A percentile compares a stretch with the other conserved stretches of the same genome.
Evolutionary conservation across 352 stramenopile genomes (phyloP).

Genomic region (Globisporangium takayamanum): DNA sequence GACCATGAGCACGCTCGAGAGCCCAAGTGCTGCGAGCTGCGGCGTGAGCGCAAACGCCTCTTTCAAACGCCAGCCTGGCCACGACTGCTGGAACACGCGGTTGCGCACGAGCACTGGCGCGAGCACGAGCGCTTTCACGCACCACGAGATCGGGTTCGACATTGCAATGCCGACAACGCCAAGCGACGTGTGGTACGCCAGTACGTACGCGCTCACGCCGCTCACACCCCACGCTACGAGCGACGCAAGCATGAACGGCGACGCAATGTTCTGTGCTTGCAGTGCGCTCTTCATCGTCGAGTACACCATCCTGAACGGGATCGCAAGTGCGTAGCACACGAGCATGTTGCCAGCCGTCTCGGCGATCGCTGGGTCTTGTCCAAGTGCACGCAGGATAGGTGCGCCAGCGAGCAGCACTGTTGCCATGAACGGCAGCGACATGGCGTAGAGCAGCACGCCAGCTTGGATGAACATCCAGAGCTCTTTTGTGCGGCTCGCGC

Average conservation of each 20-base stretch:
- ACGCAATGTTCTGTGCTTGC: conserved; percentile 30
- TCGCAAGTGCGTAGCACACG: conserved; percentile 7
- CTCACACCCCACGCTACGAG: conserved; percentile 17
- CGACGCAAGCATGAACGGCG: conserved; percentile 24
- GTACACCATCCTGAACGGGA: conserved; percentile 26
- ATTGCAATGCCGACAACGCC: conserved; percentile 32
- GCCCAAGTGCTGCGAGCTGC: conserved; percentile 13
- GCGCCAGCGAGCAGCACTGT: conserved; percentile 17
- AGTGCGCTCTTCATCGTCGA: conserved; percentile 23
- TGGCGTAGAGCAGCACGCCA: conserved; percentile 17
- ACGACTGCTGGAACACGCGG: conserved; percentile 12
- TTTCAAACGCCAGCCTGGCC: conserved; percentile 15
- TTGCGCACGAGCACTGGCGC: conserved; percentile 19
- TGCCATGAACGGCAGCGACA: conserved; percentile 12
- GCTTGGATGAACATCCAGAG: conserved; percentile 41
- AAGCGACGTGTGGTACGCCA: conserved; percentile 31
- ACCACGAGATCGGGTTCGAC: conserved; percentile 17
- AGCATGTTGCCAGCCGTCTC: conserved; percentile 20
- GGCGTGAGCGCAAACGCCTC: conserved; percentile 12
- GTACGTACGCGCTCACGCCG: conserved; percentile 20
- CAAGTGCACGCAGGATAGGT: conserved; percentile 21
- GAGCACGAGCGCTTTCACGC: conserved; percentile 22
- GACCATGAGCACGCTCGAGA: conserved; percentile 13
- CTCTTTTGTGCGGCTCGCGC: conserved; percentile 23
- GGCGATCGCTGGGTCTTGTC: conserved; percentile 26